Conservation (phyloP, 192 early-diverging fungal genomes). For the Coemansia sp. region DNA sequence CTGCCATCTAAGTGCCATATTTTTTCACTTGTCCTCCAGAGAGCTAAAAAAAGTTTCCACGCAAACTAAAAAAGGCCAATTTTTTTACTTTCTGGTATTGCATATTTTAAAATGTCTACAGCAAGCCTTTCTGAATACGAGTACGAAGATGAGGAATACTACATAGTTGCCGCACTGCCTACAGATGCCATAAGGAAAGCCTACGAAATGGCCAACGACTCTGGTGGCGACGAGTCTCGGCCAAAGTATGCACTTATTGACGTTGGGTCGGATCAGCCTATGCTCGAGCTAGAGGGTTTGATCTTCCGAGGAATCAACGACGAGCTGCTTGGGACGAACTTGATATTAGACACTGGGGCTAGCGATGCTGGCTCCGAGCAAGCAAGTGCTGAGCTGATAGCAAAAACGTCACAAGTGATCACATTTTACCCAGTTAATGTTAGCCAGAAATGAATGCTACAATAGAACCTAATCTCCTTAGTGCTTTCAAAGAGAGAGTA, state of each 20-base stretch:
- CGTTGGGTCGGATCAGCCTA: slow-evolving; percentile 29
- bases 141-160: slow-evolving; percentile 34
- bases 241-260: slow-evolving; percentile 42
- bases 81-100: too few relatives aligned
- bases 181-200: slow-evolving; percentile 4
- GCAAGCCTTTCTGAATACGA: slow-evolving; percentile 12
- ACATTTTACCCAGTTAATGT: slow-evolving; percentile 28
- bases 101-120: not conserved
- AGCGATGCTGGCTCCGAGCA: slow-evolving; percentile 7
- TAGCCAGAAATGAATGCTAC: not conserved
- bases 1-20: slow-evolving; percentile 3
- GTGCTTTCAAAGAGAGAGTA: too few relatives aligned
- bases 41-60: not conserved
- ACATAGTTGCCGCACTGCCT: slow-evolving; percentile 34
- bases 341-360: slow-evolving; percentile 30
- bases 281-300: slow-evolving; percentile 40
- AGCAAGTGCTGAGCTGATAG: slow-evolving; percentile 19
- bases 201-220: not conserved
- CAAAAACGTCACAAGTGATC: slow-evolving; percentile 27
- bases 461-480: too few relatives aligned
- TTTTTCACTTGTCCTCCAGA: not conserved
- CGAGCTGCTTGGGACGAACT: slow-evolving; percentile 37
- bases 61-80: too few relatives aligned
- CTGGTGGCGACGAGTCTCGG: not conserved
- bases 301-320: slow-evolving; percentile 33